A percentile compares a stretch with the other conserved stretches of the same genome.
Conservation (phyloP, 2,329 filamentous ascomycete genomes). For the Aspergillus fructus region DNA sequence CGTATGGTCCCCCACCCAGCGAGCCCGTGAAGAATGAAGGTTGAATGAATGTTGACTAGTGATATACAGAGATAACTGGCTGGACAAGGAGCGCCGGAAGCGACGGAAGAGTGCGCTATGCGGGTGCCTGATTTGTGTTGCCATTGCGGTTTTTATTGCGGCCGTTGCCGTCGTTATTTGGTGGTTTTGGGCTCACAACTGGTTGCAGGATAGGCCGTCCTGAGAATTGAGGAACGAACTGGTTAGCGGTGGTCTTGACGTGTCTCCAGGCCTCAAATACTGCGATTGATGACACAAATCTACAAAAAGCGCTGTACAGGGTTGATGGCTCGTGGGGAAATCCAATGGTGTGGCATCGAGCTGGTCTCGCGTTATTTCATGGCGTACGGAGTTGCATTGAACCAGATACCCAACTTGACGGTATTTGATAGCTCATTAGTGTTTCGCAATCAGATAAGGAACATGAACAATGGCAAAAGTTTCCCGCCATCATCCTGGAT, state of each 20-base stretch:
- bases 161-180: conserved; percentile 45
- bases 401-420: too few relatives aligned
- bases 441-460: background rate
- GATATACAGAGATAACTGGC: conserved; percentile 52
- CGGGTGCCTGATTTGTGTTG: conserved; percentile 39
- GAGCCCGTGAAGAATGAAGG: background rate
- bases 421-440: background rate
- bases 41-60: background rate
- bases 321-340: background rate
- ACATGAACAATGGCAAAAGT: background rate
- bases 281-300: background rate
- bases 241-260: background rate
- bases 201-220: conserved; percentile 23
- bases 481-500: background rate
- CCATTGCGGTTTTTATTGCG: conserved; percentile 23
- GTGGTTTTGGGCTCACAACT: conserved; percentile 40
- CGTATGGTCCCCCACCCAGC: conserved; percentile 17
- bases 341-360: background rate
- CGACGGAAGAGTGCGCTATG: conserved; percentile 48
- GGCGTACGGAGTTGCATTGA: too few relatives aligned
- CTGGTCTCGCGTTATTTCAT: background rate
- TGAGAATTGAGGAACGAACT: background rate
- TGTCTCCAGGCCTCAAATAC: background rate
- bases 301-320: background rate
- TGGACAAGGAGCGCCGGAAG: conserved; percentile 52